These are phyloP conservation scores for Linanthus parryae DNA, from an alignment of 148 eudicot genomes.

Conservation along the genomic window DNA sequence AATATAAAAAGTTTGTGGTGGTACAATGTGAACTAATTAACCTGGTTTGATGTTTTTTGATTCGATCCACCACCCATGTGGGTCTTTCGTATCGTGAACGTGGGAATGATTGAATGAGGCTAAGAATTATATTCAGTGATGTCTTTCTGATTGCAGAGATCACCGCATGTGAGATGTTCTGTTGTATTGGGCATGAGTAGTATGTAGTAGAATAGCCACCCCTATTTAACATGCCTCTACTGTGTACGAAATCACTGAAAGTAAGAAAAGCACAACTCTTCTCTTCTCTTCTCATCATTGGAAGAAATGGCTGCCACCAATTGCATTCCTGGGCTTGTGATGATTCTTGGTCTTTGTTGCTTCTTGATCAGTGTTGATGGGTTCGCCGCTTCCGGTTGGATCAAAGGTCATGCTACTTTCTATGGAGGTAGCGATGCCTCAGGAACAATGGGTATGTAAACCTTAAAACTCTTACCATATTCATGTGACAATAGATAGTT, in stretches of 20 bases:
- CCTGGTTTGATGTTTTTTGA: neutral
- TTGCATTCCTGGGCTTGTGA: neutral
- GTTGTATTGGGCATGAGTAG: neutral
- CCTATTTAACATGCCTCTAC: neutral
- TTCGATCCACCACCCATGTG: conserved; percentile 17
- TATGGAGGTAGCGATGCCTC: conserved; percentile 55
- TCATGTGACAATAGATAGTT: too few species aligned
- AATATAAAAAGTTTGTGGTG: too few species aligned
- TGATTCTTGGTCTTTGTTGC: neutral
- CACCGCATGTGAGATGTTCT: conserved; percentile 13
- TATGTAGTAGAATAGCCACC: neutral
- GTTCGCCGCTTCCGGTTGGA: conserved; percentile 16
- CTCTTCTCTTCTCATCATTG: neutral
- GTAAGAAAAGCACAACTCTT: neutral
- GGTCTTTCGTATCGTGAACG: too few species aligned
- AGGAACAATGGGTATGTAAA: conserved; percentile 39
- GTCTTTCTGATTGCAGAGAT: conserved; percentile 2
- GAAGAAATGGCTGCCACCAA: neutral
- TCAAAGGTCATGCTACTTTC: conserved; percentile 41
- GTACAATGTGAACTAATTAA: neutral
- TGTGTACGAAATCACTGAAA: neutral
- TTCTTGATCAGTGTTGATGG: neutral
- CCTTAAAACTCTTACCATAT: too few species aligned
- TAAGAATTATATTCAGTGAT: neutral
- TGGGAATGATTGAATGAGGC: conserved; percentile 10